These are phyloP conservation scores for Hypholoma fasciculare DNA, from an alignment of 768 basidiomycete genomes.

Conservation along the genomic window DNA sequence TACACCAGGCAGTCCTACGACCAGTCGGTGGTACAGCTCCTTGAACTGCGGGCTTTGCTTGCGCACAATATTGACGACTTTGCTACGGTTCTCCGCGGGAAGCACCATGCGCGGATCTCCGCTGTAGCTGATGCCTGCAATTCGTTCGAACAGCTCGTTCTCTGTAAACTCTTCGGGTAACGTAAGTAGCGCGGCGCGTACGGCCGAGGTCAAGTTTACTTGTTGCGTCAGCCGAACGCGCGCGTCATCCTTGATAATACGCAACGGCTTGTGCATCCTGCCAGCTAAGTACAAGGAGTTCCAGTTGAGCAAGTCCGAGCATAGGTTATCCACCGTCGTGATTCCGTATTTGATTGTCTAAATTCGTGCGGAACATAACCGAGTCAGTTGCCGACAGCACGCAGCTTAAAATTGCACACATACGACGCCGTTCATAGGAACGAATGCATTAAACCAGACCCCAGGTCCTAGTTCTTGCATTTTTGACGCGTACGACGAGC, in stretches of 20 bases:
- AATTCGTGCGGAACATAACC: neutral
- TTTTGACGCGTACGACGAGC: slow-evolving; percentile 77
- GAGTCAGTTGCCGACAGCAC: slow-evolving; percentile 1
- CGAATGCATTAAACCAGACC: slow-evolving; percentile 95
- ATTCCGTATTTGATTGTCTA: slow-evolving; percentile 97
- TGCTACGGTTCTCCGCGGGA: slow-evolving; percentile 91
- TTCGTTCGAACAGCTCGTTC: slow-evolving; percentile 77
- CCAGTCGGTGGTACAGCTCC: slow-evolving; percentile 81
- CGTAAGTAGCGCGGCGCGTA: slow-evolving; percentile 86
- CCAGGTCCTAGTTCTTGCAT: slow-evolving; percentile 80
- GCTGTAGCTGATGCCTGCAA: slow-evolving; percentile 83
- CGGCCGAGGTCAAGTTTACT: slow-evolving; percentile 89
- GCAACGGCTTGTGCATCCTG: slow-evolving; percentile 95
- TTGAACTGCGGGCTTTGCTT: slow-evolving; percentile 83
- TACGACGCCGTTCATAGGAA: slow-evolving; percentile 82
- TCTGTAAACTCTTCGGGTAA: slow-evolving; percentile 85
- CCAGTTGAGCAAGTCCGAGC: slow-evolving; percentile 92
- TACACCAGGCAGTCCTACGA: slow-evolving; percentile 77
- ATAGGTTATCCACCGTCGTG: slow-evolving; percentile 87
- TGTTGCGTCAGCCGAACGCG: slow-evolving; percentile 91
- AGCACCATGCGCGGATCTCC: slow-evolving; percentile 95
- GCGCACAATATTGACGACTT: slow-evolving; percentile 91
- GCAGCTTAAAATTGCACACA: slow-evolving; percentile 31
- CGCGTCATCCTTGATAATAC: slow-evolving; percentile 91
- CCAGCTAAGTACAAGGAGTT: slow-evolving; percentile 91